Evolutionary conservation across 371 early-diverging fungal genomes (phyloP).

Genomic region (Mortierella sp.): DNA sequence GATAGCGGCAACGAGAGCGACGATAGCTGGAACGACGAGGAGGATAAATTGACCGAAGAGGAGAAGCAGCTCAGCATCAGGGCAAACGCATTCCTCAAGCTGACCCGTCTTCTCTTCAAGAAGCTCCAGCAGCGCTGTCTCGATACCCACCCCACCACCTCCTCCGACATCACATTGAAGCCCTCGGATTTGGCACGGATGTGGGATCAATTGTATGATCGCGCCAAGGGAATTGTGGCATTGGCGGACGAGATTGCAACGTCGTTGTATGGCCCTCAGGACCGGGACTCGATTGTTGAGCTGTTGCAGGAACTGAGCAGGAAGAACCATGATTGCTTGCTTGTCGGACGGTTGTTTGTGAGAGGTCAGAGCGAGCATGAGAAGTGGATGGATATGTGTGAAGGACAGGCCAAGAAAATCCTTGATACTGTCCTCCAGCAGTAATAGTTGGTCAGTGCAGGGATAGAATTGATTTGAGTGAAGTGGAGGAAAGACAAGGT

Average conservation of each 20-base stretch:
- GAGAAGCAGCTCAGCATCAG: conserved; percentile 54
- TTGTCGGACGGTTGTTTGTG: conserved; percentile 52
- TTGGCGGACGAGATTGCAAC: conserved; percentile 54
- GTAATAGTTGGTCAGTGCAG: neutral
- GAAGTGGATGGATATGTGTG: conserved; percentile 57
- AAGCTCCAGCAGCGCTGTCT: conserved; percentile 56
- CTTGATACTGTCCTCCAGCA: conserved; percentile 29
- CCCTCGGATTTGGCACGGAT: conserved; percentile 50
- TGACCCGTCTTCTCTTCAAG: conserved; percentile 51
- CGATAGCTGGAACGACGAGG: conserved; percentile 51
- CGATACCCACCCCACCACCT: conserved; percentile 30
- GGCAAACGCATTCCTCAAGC: conserved; percentile 41
- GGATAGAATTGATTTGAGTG: no score
- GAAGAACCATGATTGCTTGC: conserved; percentile 49
- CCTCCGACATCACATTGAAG: conserved; percentile 15
- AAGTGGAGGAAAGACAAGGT: neutral
- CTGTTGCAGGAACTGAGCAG: conserved; percentile 37
- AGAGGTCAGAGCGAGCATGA: conserved; percentile 53
- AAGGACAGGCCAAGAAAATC: conserved; percentile 52
- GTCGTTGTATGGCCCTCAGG: conserved; percentile 53
- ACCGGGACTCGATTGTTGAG: conserved; percentile 23
- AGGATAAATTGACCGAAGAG: conserved; percentile 53
- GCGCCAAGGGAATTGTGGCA: conserved; percentile 42
- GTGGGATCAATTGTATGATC: conserved; percentile 56
- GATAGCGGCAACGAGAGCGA: conserved; percentile 42